phyloP scores from a whole-genome alignment of 176 grass and related monocot genomes.

The Lolium perenne region DNA sequence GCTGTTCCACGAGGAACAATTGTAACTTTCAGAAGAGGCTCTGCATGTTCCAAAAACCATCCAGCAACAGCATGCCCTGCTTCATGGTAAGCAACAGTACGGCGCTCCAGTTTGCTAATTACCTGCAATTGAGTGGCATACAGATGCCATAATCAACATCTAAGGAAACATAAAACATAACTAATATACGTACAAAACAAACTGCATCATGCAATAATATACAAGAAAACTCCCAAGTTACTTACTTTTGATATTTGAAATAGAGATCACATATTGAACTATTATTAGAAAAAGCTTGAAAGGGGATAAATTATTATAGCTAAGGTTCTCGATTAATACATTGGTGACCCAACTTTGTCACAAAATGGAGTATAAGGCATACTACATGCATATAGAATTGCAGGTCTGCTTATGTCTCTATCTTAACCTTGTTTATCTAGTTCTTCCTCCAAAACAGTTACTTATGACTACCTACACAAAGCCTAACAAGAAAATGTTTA shows the following conservation, averaged over 20 bases:
- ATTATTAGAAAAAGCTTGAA: not conserved
- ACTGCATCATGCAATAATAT: not conserved
- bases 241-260: constrained; percentile 20
- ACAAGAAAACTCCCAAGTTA: constrained; percentile 31
- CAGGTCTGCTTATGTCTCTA: not conserved
- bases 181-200: not conserved
- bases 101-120: constrained; percentile 93
- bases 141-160: constrained; percentile 24
- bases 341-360: not conserved
- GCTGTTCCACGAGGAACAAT: constrained; percentile 99
- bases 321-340: not conserved
- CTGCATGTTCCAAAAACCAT: constrained; percentile 98
- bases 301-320: not conserved
- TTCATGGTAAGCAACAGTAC: constrained; percentile 85
- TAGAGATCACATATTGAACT: constrained; percentile 4
- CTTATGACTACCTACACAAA: not conserved
- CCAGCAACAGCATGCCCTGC: constrained; percentile 86
- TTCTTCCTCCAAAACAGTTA: not conserved
- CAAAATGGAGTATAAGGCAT: constrained; percentile 9
- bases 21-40: constrained; percentile 96
- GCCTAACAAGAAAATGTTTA: not conserved
- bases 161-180: constrained; percentile 11
- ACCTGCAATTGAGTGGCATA: constrained; percentile 55
- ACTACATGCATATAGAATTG: not conserved
- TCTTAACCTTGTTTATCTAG: constrained; percentile 13